Evolutionary conservation across 192 early-diverging fungal species (phyloP), one percentile per base, ranked within the genome.

Genomic region (Backusella westeae): DNA sequence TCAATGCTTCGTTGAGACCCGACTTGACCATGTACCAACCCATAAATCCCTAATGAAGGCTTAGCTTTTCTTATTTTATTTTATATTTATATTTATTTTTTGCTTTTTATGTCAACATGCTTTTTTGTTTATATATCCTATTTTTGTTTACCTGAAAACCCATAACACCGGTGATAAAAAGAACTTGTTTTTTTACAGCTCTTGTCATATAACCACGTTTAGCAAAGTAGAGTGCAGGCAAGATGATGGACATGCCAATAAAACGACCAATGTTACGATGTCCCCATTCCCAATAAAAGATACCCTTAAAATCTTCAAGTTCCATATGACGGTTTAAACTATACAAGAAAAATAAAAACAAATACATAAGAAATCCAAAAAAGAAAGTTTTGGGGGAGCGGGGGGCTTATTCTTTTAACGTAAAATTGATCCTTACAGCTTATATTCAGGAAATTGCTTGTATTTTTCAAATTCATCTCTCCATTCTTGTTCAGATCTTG

Each of bases 1-100:
- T 84, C 38, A 97, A 83, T 76, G 94, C 92, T 59, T 94, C 86
- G 26, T 91, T 89, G 6, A 99, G 85, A n/a, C 97, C 97, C 67
- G 93, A 95, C 39, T 94, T 91, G n/a, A 99, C 97, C 97, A 99
- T 99, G 79, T 95, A 97, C 97, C 97, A 99, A 69, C 97, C 97
- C 78, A 99, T 87, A 10, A 92, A 86, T 34, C 97, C 97, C 88
- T 94, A 81, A 69, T 63, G 23, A 63, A 39, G 23, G 67, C 7
- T 46, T 80, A 39, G 23, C 49, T 17, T 46, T 29, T 49, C 46
- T 49, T 49, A 19, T 49, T 49, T 49, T n/a, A 19, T 49, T 49
- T 6, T 49, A 19, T 49, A 49, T 49, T 49, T 49, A 49, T 49
- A 4, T 49, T 49, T 49, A 17, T 17, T 49, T 23, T 49, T 49